Base-by-base conservation (phyloP, 1,139 yeast genomes). In the Magnusiomyces ingens region DNA sequence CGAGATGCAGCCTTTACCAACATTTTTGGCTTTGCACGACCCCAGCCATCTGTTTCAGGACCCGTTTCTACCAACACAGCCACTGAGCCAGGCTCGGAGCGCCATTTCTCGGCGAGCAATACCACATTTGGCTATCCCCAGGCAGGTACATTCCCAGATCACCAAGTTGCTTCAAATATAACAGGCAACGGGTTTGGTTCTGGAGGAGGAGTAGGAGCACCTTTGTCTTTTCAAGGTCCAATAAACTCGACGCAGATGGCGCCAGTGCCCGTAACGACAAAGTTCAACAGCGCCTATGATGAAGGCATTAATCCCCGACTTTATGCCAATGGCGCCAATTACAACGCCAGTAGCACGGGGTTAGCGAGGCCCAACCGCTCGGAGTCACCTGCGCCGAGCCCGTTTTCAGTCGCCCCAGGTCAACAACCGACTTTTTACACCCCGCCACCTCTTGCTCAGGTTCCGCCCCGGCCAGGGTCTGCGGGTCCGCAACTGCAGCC, bases 21-120 rank as follows among this genome's bases (percentile, higher is more conserved):
- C 55, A 70, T 70, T 13, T 70, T 70, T 57, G 73, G 73, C 32
- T 58, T 67, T 18, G 67, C 67, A 12, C 72, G 71, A 21, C 72
- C 72, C n/a, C 36, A 22, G 10, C 67, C 70, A 6, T 70, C 71
- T 5, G 59, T 29, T 43, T 15, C 13, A 68, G 29, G 53, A 60
- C 43, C 55, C 45, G 12, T 26, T 35, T 26, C 48, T 10, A 21
- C 60, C 58, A 26, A 26, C 32, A 58, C 32, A 49, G 18, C 47
- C 37, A 17, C 21, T 26, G 21, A 38, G 56, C 60, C 18, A 35
- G 41, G 38, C 21, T 17, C 35, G 12, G 26, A 18, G 29, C 26
- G 38, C 13, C 45, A 18, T 35, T 19, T 40, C 21, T 19, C 49
- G 13, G 32, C 44, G 36, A 46, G 32, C 40, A 12, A 15, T 22